Conservation (phyloP, 441 rosid species). For the Pelargonium australe region DNA sequence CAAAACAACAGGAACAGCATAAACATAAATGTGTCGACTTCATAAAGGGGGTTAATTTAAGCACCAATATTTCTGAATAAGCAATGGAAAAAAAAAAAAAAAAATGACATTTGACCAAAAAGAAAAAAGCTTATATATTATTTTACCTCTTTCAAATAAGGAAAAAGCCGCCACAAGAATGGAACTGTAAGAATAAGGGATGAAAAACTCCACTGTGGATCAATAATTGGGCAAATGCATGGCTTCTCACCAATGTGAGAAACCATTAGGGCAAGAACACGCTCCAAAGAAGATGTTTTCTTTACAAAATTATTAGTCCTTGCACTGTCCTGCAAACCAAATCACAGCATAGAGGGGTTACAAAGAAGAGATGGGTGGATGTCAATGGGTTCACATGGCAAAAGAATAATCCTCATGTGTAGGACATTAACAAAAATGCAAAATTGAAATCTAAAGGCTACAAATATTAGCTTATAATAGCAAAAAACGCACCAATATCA, state of each 20-base stretch:
- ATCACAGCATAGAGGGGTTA: background rate
- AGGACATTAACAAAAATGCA: background rate
- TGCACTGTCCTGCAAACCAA: constrained; percentile 49
- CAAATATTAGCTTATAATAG: background rate
- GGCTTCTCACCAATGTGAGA: constrained; percentile 63
- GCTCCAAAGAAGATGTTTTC: constrained; percentile 56
- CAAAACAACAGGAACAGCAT: constrained; percentile 2
- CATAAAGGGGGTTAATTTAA: constrained; percentile 10
- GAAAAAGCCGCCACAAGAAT: constrained; percentile 76
- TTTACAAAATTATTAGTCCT: constrained; percentile 23
- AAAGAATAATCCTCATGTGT: background rate
- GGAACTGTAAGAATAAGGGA: constrained; percentile 87
- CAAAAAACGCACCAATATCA: constrained; percentile 1
- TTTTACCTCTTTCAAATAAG: constrained; percentile 67
- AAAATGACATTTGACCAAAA: constrained; percentile 9
- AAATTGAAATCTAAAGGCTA: background rate
- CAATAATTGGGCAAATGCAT: constrained; percentile 58
- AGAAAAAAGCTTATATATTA: constrained; percentile 4
- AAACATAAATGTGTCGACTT: constrained; percentile 5
- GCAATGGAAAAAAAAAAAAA: background rate
- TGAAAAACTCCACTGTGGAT: constrained; percentile 65
- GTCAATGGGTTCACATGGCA: background rate
- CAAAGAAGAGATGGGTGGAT: constrained; percentile 7
- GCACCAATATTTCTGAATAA: constrained; percentile 14
- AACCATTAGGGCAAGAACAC: constrained; percentile 44